Percentiles rank a stretch among this genome's conserved stretches.
These are phyloP conservation scores for Arbutus unedo DNA, from an alignment of 148 eudicot species.

Conservation along the genomic window DNA sequence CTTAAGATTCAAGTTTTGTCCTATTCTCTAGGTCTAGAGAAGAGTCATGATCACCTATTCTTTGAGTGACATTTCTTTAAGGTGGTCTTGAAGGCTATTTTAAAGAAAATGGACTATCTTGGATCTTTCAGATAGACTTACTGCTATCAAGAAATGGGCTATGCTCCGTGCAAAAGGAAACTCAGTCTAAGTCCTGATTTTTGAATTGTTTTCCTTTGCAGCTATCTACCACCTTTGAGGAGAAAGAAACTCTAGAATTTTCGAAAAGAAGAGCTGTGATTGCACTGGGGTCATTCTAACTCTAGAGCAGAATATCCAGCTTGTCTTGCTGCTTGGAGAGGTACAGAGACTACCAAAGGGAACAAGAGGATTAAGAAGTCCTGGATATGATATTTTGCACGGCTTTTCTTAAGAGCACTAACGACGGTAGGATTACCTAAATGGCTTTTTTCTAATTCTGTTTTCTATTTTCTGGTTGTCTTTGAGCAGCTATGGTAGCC, in stretches of 20 bases:
- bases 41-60: neutral
- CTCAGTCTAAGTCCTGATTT: neutral
- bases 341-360: neutral
- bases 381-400: too few relatives aligned
- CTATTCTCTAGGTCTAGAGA: neutral
- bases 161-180: neutral
- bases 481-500: too few relatives aligned
- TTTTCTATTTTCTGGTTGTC: too few relatives aligned
- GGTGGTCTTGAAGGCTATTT: neutral
- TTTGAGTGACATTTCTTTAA: neutral
- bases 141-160: neutral
- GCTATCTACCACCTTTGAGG: neutral
- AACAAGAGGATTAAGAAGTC: neutral
- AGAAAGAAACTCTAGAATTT: neutral
- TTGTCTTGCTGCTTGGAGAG: neutral
- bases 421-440: too few relatives aligned
- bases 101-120: neutral
- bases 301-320: neutral
- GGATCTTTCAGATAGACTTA: neutral
- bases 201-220: neutral
- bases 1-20: neutral
- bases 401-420: too few relatives aligned
- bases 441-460: too few relatives aligned
- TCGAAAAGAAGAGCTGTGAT: neutral
- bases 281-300: neutral